phyloP scores from a whole-genome alignment of 2,329 filamentous ascomycete genomes.

The Ploettnerulaceae sp. region DNA sequence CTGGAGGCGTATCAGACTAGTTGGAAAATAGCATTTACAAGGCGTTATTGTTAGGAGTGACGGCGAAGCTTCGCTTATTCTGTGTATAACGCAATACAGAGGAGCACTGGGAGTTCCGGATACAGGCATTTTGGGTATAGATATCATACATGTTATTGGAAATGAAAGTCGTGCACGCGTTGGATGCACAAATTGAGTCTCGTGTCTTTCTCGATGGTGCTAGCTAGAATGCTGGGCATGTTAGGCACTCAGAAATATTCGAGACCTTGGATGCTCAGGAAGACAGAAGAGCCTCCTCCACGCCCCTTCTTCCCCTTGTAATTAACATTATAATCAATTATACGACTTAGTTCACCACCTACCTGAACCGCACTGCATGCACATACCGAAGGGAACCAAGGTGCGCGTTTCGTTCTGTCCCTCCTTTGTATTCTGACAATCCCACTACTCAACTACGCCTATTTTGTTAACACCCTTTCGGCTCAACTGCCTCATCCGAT shows the following conservation, averaged over 20 bases:
- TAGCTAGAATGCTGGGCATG: too few relatives aligned
- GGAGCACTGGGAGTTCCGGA: slow-evolving; percentile 4
- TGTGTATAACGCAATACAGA: slow-evolving; percentile 1
- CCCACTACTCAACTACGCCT: too few relatives aligned
- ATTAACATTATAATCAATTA: too few relatives aligned
- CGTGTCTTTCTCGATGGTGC: too few relatives aligned
- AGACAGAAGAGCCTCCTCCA: too few relatives aligned
- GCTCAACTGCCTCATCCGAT: not conserved
- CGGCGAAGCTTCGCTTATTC: not conserved
- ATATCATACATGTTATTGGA: slow-evolving; percentile 8
- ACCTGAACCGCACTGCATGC: not conserved
- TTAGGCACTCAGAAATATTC: too few relatives aligned
- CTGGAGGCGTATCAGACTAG: slow-evolving; percentile 26
- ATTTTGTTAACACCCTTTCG: too few relatives aligned
- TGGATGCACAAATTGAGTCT: too few relatives aligned
- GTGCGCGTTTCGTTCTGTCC: not conserved
- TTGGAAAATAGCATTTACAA: slow-evolving; percentile 18
- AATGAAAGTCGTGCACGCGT: not conserved
- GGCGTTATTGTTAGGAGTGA: slow-evolving; percentile 18
- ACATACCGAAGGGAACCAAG: too few relatives aligned
- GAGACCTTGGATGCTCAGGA: too few relatives aligned
- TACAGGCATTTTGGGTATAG: slow-evolving; percentile 11
- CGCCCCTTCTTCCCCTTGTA: too few relatives aligned
- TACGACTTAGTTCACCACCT: not conserved
- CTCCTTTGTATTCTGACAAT: not conserved